A percentile compares a stretch with the other conserved stretches of the same genome.
phyloP scores from a whole-genome alignment of 225 moss, liverwort and hornwort genomes.

The Polytrichum formosum region DNA sequence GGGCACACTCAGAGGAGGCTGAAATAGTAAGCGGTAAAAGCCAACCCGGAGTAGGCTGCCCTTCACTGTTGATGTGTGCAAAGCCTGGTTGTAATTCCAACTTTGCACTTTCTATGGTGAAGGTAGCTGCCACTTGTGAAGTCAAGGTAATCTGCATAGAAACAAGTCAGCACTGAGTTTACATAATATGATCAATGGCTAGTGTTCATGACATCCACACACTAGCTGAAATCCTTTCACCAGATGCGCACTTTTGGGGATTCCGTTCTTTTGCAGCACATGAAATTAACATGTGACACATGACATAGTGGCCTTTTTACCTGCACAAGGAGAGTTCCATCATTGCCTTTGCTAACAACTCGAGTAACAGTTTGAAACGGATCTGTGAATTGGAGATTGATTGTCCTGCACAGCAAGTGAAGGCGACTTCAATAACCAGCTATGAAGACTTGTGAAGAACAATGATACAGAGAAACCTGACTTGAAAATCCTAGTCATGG shows the following conservation, averaged over 20 bases:
- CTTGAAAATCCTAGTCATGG: too few relatives aligned
- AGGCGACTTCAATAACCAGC: too few relatives aligned
- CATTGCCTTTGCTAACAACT: conserved; percentile 60
- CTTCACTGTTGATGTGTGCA: conserved; percentile 31
- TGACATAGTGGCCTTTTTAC: conserved; percentile 2
- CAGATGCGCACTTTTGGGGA: too few relatives aligned
- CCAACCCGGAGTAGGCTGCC: conserved; percentile 36
- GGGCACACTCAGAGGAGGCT: conserved; percentile 49
- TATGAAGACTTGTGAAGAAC: too few relatives aligned
- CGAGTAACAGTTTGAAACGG: conserved; percentile 47
- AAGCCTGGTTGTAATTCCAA: conserved; percentile 58
- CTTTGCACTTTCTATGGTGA: conserved; percentile 43
- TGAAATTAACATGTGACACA: too few relatives aligned
- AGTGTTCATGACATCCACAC: too few relatives aligned
- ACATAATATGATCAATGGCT: too few relatives aligned
- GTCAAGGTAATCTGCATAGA: conserved; percentile 42
- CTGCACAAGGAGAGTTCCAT: conserved; percentile 58
- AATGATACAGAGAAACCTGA: too few relatives aligned
- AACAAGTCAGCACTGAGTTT: too few relatives aligned
- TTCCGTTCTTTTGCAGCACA: too few relatives aligned
- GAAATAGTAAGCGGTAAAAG: conserved; percentile 48
- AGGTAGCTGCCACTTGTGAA: conserved; percentile 50
- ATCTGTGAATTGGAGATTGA: conserved; percentile 50
- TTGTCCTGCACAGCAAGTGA: conserved; percentile 21
- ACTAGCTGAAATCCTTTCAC: too few relatives aligned